phyloP scores from a whole-genome alignment of 2,329 filamentous ascomycete species.

The Rutstroemia sp. region DNA sequence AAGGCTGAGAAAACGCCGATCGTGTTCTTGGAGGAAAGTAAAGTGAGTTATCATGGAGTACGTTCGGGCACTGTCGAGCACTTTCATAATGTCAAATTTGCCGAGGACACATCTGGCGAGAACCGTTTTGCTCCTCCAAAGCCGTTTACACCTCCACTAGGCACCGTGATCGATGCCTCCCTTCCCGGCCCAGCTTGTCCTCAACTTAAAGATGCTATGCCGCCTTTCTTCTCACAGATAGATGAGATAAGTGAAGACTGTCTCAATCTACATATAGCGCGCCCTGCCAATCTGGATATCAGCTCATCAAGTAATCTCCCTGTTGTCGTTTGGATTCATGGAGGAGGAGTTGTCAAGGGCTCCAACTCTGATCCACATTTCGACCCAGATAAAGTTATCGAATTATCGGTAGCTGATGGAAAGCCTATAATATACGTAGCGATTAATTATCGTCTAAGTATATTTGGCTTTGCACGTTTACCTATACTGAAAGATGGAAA shows the following conservation, averaged over 20 bases:
- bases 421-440: constrained; percentile 6
- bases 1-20: too few species aligned
- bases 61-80: not conserved
- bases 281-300: not conserved
- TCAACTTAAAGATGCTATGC: constrained; percentile 4
- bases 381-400: not conserved
- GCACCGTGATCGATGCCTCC: not conserved
- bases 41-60: too few species aligned
- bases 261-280: constrained; percentile 1
- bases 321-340: constrained; percentile 5
- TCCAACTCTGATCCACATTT: not conserved
- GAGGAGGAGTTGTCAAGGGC: constrained; percentile 5
- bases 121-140: constrained; percentile 5
- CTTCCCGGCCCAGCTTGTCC: constrained; percentile 1
- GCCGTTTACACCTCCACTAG: not conserved
- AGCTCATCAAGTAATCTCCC: not conserved
- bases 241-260: constrained; percentile 7
- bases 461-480: constrained; percentile 6
- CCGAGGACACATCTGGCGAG: constrained; percentile 1
- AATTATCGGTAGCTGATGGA: not conserved
- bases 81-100: constrained; percentile 5
- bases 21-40: too few species aligned
- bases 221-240: not conserved
- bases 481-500: not conserved
- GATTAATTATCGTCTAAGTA: constrained; percentile 4